Evolutionary conservation across 768 basidiomycete species (phyloP).

Genomic region (Boletus rex-veris): DNA sequence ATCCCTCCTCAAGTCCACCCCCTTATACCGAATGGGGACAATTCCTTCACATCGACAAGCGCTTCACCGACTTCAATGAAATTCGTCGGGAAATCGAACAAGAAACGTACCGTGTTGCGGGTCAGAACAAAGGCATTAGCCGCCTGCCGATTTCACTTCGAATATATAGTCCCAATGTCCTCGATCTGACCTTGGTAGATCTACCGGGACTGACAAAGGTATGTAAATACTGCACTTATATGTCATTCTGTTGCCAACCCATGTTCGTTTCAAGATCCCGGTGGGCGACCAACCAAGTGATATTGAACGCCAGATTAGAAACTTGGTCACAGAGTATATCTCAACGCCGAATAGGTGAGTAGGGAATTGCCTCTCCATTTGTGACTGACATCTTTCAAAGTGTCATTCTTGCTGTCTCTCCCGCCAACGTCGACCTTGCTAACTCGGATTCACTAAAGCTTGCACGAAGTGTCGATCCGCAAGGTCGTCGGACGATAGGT

Average conservation of each 20-base stretch:
- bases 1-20: constrained; percentile 41
- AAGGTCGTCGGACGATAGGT: constrained; percentile 94
- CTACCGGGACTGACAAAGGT: constrained; percentile 96
- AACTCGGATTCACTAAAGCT: constrained; percentile 98
- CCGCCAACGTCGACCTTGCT: constrained; percentile 97
- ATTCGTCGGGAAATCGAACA: constrained; percentile 96
- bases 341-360: constrained; percentile 91
- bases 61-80: constrained; percentile 94
- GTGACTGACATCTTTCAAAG: constrained; percentile 38
- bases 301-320: constrained; percentile 95
- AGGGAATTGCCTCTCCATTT: neutral
- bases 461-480: constrained; percentile 91
- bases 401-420: constrained; percentile 94
- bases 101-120: constrained; percentile 95
- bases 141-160: constrained; percentile 92
- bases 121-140: constrained; percentile 98
- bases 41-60: constrained; percentile 94
- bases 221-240: constrained; percentile 19
- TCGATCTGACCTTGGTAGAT: constrained; percentile 95
- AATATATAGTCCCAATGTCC: constrained; percentile 93
- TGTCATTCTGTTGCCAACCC: neutral
- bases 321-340: constrained; percentile 92
- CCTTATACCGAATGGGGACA: constrained; percentile 86
- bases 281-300: constrained; percentile 98
- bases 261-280: constrained; percentile 59